A percentile compares a stretch with the other conserved stretches of the same genome.
These are phyloP conservation scores for Gelatoporia subvermispora DNA, from an alignment of 768 basidiomycete species.

Conservation along the genomic window DNA sequence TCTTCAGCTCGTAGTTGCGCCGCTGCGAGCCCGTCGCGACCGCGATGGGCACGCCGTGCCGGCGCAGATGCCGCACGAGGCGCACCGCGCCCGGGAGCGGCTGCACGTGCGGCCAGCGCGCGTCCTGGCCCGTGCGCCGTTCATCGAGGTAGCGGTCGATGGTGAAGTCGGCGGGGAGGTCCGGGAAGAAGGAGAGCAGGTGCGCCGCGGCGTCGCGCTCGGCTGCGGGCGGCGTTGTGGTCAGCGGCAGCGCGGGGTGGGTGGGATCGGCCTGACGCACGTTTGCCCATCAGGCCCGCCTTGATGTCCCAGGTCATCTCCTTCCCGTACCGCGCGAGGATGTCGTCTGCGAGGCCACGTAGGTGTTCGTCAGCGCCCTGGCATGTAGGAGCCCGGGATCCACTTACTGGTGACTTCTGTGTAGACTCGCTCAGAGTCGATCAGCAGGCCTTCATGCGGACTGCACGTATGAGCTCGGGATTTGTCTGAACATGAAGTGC, in stretches of 20 bases:
- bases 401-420: slow-evolving; percentile 72
- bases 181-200: slow-evolving; percentile 74
- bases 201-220: slow-evolving; percentile 60
- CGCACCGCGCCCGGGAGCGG: slow-evolving; percentile 70
- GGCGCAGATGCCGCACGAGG: slow-evolving; percentile 67
- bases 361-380: slow-evolving; percentile 6
- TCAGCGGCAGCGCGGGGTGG: neutral
- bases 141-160: slow-evolving; percentile 54
- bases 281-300: slow-evolving; percentile 84
- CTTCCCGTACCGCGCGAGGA: slow-evolving; percentile 66
- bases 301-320: slow-evolving; percentile 88
- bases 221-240: slow-evolving; percentile 36
- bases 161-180: slow-evolving; percentile 49
- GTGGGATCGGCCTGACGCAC: too few species aligned
- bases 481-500: neutral
- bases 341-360: slow-evolving; percentile 56
- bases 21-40: slow-evolving; percentile 75
- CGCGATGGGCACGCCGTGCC: slow-evolving; percentile 68
- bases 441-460: slow-evolving; percentile 56
- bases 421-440: slow-evolving; percentile 75
- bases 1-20: slow-evolving; percentile 65
- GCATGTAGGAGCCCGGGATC: neutral
- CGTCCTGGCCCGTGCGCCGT: slow-evolving; percentile 55
- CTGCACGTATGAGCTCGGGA: neutral
- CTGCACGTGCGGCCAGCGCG: slow-evolving; percentile 61